phyloP scores from a whole-genome alignment of 306 rosid genomes.

The Crotalaria pallida region DNA sequence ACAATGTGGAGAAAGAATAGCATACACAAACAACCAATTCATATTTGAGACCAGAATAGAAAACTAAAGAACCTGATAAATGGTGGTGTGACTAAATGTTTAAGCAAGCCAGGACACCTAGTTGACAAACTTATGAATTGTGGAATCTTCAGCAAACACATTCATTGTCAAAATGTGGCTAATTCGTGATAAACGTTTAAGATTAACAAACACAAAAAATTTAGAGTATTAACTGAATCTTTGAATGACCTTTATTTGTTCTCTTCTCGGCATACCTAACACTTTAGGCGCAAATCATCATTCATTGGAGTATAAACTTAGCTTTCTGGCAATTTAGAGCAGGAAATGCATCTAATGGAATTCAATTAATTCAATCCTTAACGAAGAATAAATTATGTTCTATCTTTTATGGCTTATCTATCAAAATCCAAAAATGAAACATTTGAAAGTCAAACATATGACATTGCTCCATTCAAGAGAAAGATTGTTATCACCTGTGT shows the following conservation, averaged over 20 bases:
- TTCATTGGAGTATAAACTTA: neutral
- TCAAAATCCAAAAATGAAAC: neutral
- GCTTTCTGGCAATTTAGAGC: neutral
- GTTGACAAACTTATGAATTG: neutral
- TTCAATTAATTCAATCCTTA: neutral
- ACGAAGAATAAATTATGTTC: neutral
- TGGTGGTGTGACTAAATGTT: neutral
- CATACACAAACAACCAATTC: neutral
- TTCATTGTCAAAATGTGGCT: neutral
- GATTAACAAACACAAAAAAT: neutral
- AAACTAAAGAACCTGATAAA: neutral
- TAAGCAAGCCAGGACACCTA: neutral
- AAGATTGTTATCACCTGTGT: constrained; percentile 60
- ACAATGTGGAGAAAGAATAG: neutral
- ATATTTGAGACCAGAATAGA: neutral
- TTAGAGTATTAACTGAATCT: neutral
- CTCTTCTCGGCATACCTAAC: neutral
- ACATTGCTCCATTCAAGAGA: constrained; percentile 11
- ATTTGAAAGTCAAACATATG: neutral
- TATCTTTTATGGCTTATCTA: neutral
- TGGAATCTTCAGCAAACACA: neutral
- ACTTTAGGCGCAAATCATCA: neutral
- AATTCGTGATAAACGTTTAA: neutral
- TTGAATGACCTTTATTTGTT: neutral
- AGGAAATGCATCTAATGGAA: neutral